These are phyloP conservation scores for Aurantiochytrium sp. DNA, from an alignment of 108 stramenopile genomes.

Conservation along the genomic window DNA sequence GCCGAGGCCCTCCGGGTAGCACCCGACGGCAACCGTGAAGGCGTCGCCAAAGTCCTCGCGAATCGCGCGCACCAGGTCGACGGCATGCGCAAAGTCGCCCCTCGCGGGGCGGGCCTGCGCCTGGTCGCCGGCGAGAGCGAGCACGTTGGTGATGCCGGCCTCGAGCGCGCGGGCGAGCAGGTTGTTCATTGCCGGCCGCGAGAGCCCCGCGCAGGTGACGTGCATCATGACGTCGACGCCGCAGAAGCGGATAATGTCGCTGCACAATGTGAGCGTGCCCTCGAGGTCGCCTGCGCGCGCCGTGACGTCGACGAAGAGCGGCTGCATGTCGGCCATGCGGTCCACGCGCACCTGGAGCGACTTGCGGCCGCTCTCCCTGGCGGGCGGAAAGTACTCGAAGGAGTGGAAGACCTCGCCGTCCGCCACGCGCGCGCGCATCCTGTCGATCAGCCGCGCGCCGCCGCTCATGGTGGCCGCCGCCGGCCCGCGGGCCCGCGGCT, in stretches of 20 bases:
- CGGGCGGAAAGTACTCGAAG: conserved; percentile 93
- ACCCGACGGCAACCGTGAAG: conserved; percentile 86
- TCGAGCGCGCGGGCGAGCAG: conserved; percentile 61
- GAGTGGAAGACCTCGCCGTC: conserved; percentile 65
- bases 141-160: conserved; percentile 28
- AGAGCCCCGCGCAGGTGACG: conserved; percentile 81
- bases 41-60: conserved; percentile 78
- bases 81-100: conserved; percentile 67
- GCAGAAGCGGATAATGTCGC: conserved; percentile 75
- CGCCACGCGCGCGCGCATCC: neutral
- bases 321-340: conserved; percentile 82
- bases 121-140: neutral
- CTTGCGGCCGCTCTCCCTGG: conserved; percentile 83
- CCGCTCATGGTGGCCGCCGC: neutral
- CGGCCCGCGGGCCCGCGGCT: neutral
- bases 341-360: conserved; percentile 84
- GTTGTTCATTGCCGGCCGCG: conserved; percentile 49
- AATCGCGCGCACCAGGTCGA: conserved; percentile 82
- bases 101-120: neutral
- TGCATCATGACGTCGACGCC: conserved; percentile 85
- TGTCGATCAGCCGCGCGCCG: neutral
- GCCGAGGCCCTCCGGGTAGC: conserved; percentile 77
- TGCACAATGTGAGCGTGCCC: conserved; percentile 71
- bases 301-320: conserved; percentile 86
- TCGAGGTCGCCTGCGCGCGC: conserved; percentile 73